Evolutionary conservation across 495 filamentous ascomycete genomes (phyloP).

Genomic region (Trichoderma gamsii): DNA sequence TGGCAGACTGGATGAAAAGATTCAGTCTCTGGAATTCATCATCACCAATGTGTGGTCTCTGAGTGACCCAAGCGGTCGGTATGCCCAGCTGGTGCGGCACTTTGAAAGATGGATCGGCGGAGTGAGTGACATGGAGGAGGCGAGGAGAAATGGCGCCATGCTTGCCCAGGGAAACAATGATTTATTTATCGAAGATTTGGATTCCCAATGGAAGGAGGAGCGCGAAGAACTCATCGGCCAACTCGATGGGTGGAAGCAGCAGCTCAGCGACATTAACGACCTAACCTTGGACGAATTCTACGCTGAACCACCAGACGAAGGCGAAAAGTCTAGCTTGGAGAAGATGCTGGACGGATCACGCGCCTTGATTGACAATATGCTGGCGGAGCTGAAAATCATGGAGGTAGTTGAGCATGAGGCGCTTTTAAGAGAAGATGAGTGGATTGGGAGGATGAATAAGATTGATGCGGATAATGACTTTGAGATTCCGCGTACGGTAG

Average conservation of each 20-base stretch:
- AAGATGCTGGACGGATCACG: constrained; percentile 35
- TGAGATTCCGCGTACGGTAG: neutral
- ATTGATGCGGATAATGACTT: constrained; percentile 23
- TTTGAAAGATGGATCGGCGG: constrained; percentile 48
- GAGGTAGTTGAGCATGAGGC: constrained; percentile 42
- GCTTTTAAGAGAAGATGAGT: constrained; percentile 36
- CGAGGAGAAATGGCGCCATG: constrained; percentile 28
- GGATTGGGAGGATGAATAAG: constrained; percentile 44
- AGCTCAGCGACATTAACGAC: constrained; percentile 31
- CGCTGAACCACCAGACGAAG: constrained; percentile 6
- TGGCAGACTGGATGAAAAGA: constrained; percentile 39
- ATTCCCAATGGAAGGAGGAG: constrained; percentile 40
- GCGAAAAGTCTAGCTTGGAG: constrained; percentile 28
- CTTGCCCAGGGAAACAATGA: constrained; percentile 22
- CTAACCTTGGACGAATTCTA: constrained; percentile 13
- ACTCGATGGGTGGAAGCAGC: constrained; percentile 38
- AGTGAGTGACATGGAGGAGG: constrained; percentile 35
- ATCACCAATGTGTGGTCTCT: constrained; percentile 45
- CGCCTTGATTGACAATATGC: constrained; percentile 40
- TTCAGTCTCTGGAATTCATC: constrained; percentile 46
- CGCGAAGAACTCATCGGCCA: constrained; percentile 32
- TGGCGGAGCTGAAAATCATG: constrained; percentile 44
- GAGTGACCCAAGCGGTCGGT: constrained; percentile 44
- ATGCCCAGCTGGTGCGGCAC: constrained; percentile 37
- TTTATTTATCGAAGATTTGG: constrained; percentile 37